Evolutionary conservation across 345 rosid genomes (phyloP).

Genomic region (Gossypioides kirkii): DNA sequence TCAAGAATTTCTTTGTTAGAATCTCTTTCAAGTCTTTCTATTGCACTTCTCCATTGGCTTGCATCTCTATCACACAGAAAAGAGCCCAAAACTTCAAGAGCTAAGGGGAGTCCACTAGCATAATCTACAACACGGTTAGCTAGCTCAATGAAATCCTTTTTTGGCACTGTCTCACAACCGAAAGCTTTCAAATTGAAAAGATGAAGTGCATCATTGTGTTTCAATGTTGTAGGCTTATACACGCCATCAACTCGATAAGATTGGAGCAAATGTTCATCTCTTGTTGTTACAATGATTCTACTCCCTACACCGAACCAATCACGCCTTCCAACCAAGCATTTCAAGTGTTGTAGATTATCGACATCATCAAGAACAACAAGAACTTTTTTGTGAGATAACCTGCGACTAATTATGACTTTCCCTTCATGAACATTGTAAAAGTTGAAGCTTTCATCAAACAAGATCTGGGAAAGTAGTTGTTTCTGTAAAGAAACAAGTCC

Average conservation of each 20-base stretch:
- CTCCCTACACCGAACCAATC: slow-evolving; percentile 52
- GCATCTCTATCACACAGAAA: too few species aligned
- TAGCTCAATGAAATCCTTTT: neutral
- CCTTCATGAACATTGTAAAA: too few species aligned
- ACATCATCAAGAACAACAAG: slow-evolving; percentile 56
- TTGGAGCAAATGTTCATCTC: slow-evolving; percentile 32
- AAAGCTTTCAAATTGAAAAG: slow-evolving; percentile 57
- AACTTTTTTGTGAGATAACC: slow-evolving; percentile 14
- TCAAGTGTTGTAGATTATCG: slow-evolving; percentile 29
- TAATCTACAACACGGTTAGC: too few species aligned
- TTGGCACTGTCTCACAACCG: slow-evolving; percentile 33
- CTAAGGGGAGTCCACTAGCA: too few species aligned
- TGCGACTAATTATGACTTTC: too few species aligned
- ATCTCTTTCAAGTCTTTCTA: slow-evolving; percentile 20
- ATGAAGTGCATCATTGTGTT: slow-evolving; percentile 23
- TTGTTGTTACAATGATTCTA: slow-evolving; percentile 49
- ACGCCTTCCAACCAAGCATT: slow-evolving; percentile 37
- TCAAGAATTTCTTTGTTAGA: slow-evolving; percentile 24
- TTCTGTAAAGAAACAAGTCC: too few species aligned
- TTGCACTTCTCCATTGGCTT: neutral
- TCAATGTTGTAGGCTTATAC: slow-evolving; percentile 43
- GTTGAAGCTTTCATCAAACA: too few species aligned
- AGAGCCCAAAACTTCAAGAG: too few species aligned
- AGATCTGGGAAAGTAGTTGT: too few species aligned
- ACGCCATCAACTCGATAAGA: slow-evolving; percentile 17